Evolutionary conservation across 441 rosid genomes (phyloP), one percentile per base, ranked within the genome.

Genomic region (Lepidium campestre): DNA sequence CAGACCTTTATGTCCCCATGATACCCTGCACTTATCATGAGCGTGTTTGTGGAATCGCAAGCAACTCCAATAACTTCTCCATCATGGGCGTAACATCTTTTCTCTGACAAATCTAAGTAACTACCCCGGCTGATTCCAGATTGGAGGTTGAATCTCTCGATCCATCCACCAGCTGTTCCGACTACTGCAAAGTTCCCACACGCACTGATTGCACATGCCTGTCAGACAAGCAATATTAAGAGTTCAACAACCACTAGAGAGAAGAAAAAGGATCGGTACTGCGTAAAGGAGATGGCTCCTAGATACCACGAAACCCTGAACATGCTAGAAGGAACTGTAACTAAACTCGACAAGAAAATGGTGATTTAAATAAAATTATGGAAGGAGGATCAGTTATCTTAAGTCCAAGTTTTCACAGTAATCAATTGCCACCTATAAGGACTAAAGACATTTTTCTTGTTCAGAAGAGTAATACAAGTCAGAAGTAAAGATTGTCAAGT

Each of bases 151-250:
- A 95, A 95, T 61, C 89, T 79, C 81, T 95, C 99, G 47, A 95
- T 86, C 95, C 93, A 95, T 70, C 99, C 99, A 79, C 95, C 80
- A 0, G 90, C 86, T 17, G 97, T 91, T 71, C 99, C 99, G 1
- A 95, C 77, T 64, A 95, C 79, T 44, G 96, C 95, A 80, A 91
- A 91, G 81, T 95, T 91, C 70, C 99, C 98, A 74, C 99, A 94
- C 8, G 98, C 95, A 80, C 96, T 94, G 56, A 94, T 91, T 48
- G 90, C 65, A 61, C 99, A 94, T 37, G 91, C 94, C 99, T 94
- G 71, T 23, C 58, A 65, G 67, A 65, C 29, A 52, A 36, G 66
- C 37, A 42, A 60, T 17, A 32, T 67, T 10, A 41, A 22, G 41
- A 41, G 62, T 50, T 54, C 7, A 42, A 23, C 22, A 23, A 48